These are phyloP conservation scores for Eucalyptus tenuipes DNA, from an alignment of 345 rosid species.

Conservation along the genomic window DNA sequence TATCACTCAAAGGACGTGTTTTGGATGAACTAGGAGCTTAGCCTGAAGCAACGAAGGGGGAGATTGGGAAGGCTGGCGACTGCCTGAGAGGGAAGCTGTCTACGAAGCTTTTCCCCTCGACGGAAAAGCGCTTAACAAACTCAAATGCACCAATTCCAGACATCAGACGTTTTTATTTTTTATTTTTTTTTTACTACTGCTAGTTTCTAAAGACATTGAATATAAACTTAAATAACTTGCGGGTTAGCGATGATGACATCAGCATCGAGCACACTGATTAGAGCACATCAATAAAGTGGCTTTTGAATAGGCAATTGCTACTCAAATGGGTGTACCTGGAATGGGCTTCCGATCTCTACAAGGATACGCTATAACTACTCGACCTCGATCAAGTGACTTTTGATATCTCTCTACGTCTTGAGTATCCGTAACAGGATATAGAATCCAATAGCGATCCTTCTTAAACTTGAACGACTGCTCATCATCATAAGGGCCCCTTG, in stretches of 20 bases:
- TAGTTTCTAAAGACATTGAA: not conserved
- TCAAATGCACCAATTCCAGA: not conserved
- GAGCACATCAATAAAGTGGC: not conserved
- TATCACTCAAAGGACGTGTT: not conserved
- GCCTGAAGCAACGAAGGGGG: too few species aligned
- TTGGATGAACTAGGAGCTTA: not conserved
- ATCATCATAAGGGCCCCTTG: not conserved
- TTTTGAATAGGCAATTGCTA: not conserved
- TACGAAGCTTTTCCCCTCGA: not conserved
- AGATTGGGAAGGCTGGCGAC: not conserved
- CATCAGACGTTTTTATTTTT: not conserved
- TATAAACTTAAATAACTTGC: not conserved
- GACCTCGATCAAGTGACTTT: not conserved
- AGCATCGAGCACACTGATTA: not conserved
- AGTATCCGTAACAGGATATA: not conserved
- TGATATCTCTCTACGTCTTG: not conserved
- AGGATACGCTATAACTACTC: not conserved
- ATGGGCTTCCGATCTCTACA: not conserved
- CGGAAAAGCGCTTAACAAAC: not conserved
- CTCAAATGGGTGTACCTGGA: not conserved
- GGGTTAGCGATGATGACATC: not conserved
- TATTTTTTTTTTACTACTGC: fast-evolving
- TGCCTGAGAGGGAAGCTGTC: not conserved
- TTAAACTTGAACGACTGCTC: not conserved
- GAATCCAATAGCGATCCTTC: not conserved